Percentiles rank a stretch among this genome's conserved stretches.
Evolutionary conservation across 345 rosid genomes (phyloP).

Genomic region (Abelmoschus esculentus): DNA sequence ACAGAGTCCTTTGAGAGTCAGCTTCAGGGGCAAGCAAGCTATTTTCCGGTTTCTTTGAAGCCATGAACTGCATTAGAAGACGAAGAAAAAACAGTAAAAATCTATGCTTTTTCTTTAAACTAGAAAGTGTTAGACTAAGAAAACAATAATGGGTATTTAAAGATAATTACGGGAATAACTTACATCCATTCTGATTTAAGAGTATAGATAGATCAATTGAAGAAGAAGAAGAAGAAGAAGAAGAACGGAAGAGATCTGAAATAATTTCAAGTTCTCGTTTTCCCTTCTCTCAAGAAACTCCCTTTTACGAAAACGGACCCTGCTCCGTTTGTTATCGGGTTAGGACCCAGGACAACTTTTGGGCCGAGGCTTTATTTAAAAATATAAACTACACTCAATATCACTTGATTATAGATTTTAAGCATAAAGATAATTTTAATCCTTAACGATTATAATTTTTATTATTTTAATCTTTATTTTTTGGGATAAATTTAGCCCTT

Average conservation of each 20-base stretch:
- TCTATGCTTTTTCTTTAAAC: neutral
- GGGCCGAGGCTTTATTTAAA: no score
- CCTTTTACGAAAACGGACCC: neutral
- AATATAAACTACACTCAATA: no score
- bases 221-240: neutral
- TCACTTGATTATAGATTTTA: no score
- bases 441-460: no score
- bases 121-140: neutral
- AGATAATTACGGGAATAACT: neutral
- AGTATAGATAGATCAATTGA: neutral
- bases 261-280: neutral
- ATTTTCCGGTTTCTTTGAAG: constrained; percentile 26
- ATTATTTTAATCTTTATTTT: no score
- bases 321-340: neutral
- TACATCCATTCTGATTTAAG: constrained; percentile 24
- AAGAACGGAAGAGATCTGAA: neutral
- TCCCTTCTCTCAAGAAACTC: constrained; percentile 31
- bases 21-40: constrained; percentile 27
- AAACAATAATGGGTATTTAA: neutral
- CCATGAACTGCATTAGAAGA: constrained; percentile 16
- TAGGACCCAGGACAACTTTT: neutral
- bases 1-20: constrained; percentile 45
- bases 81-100: neutral
- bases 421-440: no score
- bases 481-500: no score